Base-by-base conservation (phyloP, 805 yeast species). In the Saturnispora halmiae region DNA sequence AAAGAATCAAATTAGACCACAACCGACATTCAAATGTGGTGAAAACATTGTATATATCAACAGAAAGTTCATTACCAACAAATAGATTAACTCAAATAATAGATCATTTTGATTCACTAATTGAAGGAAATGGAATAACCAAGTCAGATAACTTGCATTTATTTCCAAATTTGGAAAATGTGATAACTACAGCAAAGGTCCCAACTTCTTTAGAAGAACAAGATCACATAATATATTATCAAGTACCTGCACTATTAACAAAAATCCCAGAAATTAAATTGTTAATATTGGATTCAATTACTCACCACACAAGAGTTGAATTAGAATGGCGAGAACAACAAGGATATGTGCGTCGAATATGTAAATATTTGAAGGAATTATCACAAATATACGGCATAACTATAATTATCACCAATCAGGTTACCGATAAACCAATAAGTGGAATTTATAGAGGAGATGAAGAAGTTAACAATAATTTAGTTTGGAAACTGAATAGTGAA, bases 221-320 rank as follows among this genome's bases (percentile, higher is more conserved):
- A 52, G 85, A 82, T 47, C 87, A 82, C 53, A 74, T 84, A 10
- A 45, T 84, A 2, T 69, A 66, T 46, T 77, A 79, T 18, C 92
- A 82, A 52, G 61, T 87, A 4, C 94, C 92, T 0, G 60, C 67
- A 2, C 59, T 82, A 22, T 44, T 78, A 11, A 60, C 62, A 31
- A 48, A 62, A 34, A 54, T 61, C 25, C 46, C 55, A 10, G 58
- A 60, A 1, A 65, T 79, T 2, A 79, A 72, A 32, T 52, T 82
- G 22, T 65, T 90, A 0, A 69, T 86, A 1, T 66, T 88, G 8
- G 97, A 90, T 58, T 82, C 95, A 26, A 74, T 88, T 4, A 77
- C 90, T 0, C 95, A 85, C 52, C 94, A 82, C 56, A 57, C 87
- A 25, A 64, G 94, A 43, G 77, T 77, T 1, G 85, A 79, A 47